Evolutionary conservation across 768 basidiomycete species (phyloP).

Genomic region (Pholiota microspora): DNA sequence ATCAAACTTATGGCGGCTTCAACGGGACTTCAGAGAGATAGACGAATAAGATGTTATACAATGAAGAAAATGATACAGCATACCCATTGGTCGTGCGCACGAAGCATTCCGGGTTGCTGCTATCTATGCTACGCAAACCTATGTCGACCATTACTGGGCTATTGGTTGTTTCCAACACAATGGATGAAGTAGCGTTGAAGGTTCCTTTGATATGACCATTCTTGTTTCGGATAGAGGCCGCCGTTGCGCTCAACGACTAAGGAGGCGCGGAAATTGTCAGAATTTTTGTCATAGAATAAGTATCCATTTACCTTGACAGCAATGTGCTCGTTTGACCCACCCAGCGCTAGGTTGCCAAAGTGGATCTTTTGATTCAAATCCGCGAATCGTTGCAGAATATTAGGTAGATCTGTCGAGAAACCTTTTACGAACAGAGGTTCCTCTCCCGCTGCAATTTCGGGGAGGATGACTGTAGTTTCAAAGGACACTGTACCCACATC

Average conservation of each 20-base stretch:
- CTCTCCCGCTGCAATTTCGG: not conserved
- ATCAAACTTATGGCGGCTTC: conserved; percentile 13
- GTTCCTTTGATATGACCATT: conserved; percentile 2
- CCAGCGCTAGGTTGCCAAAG: conserved; percentile 5
- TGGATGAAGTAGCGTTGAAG: conserved; percentile 1
- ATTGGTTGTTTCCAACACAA: conserved; percentile 2
- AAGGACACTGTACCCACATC: conserved; percentile 9
- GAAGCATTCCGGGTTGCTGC: not conserved
- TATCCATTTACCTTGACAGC: not conserved
- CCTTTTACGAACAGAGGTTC: conserved; percentile 33
- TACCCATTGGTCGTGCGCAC: conserved; percentile 8
- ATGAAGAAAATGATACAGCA: not conserved
- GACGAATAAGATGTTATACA: conserved; percentile 14
- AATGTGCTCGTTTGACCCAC: conserved; percentile 7
- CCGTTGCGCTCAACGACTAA: conserved; percentile 1
- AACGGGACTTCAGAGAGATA: conserved; percentile 6
- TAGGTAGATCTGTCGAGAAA: conserved; percentile 42
- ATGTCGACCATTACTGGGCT: conserved; percentile 4
- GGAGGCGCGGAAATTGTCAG: not conserved
- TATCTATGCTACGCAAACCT: not conserved
- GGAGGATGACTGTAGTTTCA: conserved; percentile 15
- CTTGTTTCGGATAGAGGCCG: not conserved
- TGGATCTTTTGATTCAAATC: conserved; percentile 14
- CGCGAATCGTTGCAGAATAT: conserved; percentile 38
- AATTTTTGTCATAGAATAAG: no score